These are phyloP conservation scores for Vitis vinifera DNA, from an alignment of 164 flowering plant species.

Conservation along the genomic window DNA sequence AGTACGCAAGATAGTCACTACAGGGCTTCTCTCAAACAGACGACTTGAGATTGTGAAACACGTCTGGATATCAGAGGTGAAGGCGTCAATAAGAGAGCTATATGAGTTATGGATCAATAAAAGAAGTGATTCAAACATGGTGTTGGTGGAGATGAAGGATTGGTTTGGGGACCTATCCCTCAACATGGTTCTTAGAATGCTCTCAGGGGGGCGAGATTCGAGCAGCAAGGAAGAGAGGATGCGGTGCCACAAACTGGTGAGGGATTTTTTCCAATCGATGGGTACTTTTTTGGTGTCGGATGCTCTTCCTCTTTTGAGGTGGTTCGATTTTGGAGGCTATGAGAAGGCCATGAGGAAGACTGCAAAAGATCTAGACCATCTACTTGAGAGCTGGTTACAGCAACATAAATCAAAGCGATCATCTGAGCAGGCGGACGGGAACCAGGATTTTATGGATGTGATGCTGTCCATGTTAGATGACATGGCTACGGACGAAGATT, in stretches of 20 bases:
- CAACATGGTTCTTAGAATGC: slow-evolving; percentile 24
- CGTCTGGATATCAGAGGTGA: slow-evolving; percentile 16
- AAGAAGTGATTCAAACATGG: background rate
- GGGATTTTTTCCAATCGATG: slow-evolving; percentile 9
- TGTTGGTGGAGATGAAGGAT: slow-evolving; percentile 21
- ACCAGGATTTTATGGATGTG: slow-evolving; percentile 32
- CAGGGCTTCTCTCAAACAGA: slow-evolving; percentile 28
- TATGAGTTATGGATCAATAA: slow-evolving; percentile 9
- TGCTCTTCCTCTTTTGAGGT: slow-evolving; percentile 27
- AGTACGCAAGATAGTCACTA: slow-evolving; percentile 30
- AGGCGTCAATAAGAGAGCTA: slow-evolving; percentile 3
- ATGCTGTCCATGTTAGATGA: slow-evolving; percentile 18
- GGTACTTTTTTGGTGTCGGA: slow-evolving; percentile 28
- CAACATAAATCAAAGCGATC: slow-evolving; percentile 21
- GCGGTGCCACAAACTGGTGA: slow-evolving; percentile 16
- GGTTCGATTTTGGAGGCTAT: slow-evolving; percentile 39
- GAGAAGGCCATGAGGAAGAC: slow-evolving; percentile 31
- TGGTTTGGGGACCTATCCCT: slow-evolving; percentile 26
- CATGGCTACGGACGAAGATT: background rate
- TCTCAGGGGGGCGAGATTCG: slow-evolving; percentile 27
- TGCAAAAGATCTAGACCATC: slow-evolving; percentile 23
- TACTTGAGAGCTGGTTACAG: slow-evolving; percentile 25
- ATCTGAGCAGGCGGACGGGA: background rate
- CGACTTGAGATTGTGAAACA: slow-evolving; percentile 27
- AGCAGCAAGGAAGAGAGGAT: slow-evolving; percentile 14